Conservation (phyloP, 2,329 filamentous ascomycete genomes). For the Aspergillus novoparasiticus region DNA sequence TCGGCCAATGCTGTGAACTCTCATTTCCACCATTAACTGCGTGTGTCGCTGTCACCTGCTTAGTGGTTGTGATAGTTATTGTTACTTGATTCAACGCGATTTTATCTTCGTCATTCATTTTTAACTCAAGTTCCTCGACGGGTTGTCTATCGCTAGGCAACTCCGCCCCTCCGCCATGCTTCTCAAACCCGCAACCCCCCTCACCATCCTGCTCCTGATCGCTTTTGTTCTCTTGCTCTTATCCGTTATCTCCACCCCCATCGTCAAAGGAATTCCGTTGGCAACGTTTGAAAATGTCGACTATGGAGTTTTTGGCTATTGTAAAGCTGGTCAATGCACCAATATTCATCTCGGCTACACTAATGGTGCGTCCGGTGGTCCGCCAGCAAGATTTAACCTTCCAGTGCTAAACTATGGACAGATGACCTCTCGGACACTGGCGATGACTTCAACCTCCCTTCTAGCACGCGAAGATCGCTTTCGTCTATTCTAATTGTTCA, state of each 20-base stretch:
- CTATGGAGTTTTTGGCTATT: constrained; percentile 94
- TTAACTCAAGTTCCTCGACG: neutral
- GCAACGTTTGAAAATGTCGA: constrained; percentile 74
- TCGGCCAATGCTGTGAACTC: constrained; percentile 14
- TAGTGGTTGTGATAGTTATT: neutral
- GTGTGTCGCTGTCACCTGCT: constrained; percentile 14
- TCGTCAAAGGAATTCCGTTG: constrained; percentile 82
- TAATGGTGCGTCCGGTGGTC: constrained; percentile 62
- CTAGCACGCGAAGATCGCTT: constrained; percentile 68
- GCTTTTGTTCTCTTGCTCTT: constrained; percentile 85
- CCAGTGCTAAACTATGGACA: constrained; percentile 11
- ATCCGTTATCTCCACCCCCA: constrained; percentile 85
- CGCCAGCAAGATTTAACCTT: neutral
- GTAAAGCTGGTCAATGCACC: constrained; percentile 67
- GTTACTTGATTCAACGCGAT: neutral
- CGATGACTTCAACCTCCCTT: constrained; percentile 64
- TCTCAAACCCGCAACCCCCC: constrained; percentile 88
- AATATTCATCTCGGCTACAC: constrained; percentile 81
- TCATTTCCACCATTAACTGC: constrained; percentile 1
- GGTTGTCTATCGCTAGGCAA: constrained; percentile 2
- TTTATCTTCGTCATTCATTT: neutral
- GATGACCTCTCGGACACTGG: constrained; percentile 43
- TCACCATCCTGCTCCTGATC: constrained; percentile 80
- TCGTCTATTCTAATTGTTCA: constrained; percentile 90
- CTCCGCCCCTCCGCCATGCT: constrained; percentile 57